These are phyloP conservation scores for Suillus alpinus DNA, from an alignment of 768 basidiomycete species.

Conservation along the genomic window DNA sequence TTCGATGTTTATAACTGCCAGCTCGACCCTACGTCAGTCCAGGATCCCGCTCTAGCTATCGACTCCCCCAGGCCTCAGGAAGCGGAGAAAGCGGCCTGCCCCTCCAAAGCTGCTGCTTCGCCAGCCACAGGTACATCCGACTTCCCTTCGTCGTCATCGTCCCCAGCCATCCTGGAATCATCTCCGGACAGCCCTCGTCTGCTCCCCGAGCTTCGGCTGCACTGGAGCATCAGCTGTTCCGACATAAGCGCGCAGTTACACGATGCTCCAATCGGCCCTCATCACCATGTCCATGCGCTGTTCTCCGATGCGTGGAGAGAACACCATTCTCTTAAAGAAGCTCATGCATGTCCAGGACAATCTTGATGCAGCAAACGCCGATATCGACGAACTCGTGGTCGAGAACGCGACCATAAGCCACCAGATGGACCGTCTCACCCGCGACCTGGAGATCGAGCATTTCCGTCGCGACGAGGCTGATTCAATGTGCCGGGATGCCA, in stretches of 20 bases:
- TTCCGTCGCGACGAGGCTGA: not conserved
- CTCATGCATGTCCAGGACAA: not conserved
- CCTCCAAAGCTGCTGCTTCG: not conserved
- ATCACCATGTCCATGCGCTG: not conserved
- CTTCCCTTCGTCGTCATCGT: not conserved
- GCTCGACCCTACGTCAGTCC: not conserved
- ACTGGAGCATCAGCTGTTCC: not conserved
- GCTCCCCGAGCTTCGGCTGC: not conserved
- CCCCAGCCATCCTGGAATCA: not conserved
- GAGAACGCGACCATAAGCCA: not conserved
- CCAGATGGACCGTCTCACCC: not conserved
- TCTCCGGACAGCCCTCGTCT: not conserved
- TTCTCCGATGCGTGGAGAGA: constrained; percentile 1
- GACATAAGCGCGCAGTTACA: not conserved
- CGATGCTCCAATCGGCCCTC: not conserved
- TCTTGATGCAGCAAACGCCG: not conserved
- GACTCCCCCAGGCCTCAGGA: not conserved
- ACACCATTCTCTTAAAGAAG: not conserved
- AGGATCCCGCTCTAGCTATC: not conserved
- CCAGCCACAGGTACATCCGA: not conserved
- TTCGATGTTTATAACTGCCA: not conserved
- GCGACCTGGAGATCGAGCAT: not conserved
- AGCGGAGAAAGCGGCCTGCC: not conserved
- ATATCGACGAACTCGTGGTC: not conserved
- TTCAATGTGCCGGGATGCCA: not conserved